Conservation (phyloP, 192 early-diverging fungal genomes). For the Phycomyces blakesleeanus region DNA sequence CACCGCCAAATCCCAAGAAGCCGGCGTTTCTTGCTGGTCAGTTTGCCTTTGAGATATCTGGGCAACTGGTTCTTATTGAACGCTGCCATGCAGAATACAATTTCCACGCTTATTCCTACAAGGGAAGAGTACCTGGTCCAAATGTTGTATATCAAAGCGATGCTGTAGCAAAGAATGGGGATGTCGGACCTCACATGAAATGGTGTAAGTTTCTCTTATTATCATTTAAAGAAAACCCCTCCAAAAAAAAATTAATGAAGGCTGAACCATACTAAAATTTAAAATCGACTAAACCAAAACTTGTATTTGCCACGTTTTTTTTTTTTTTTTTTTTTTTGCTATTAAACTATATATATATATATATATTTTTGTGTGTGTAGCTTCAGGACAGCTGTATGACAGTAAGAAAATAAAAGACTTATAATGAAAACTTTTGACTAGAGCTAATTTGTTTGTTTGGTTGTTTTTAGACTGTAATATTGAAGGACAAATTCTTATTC, state of each 20-base stretch:
- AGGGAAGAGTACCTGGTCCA: constrained; percentile 40
- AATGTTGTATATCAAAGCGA: constrained; percentile 39
- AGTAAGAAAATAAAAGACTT: constrained; percentile 8
- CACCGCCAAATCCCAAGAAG: background rate
- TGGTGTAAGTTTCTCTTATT: constrained; percentile 35
- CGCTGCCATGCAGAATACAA: constrained; percentile 37
- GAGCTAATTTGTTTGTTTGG: background rate
- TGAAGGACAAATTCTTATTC: constrained; percentile 41
- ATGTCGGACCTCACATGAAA: constrained; percentile 47
- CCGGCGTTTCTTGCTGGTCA: constrained; percentile 33
- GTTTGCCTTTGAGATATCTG: constrained; percentile 47
- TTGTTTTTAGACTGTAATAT: constrained; percentile 20
- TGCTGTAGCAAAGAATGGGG: constrained; percentile 20
- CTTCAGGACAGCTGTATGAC: constrained; percentile 34
- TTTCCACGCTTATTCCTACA: constrained; percentile 43
- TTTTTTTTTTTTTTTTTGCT: background rate
- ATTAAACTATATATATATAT: background rate
- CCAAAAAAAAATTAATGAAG: background rate
- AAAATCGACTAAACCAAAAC: too few species aligned
- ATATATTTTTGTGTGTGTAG: constrained; percentile 1
- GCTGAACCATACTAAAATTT: too few species aligned
- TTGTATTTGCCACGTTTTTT: background rate
- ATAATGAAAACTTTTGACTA: background rate
- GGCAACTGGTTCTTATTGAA: constrained; percentile 38
- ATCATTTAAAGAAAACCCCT: background rate